A percentile compares a stretch with the other conserved stretches of the same genome.
Evolutionary conservation across 1,139 yeast species (phyloP).

Genomic region (Geotrichum restrictum): DNA sequence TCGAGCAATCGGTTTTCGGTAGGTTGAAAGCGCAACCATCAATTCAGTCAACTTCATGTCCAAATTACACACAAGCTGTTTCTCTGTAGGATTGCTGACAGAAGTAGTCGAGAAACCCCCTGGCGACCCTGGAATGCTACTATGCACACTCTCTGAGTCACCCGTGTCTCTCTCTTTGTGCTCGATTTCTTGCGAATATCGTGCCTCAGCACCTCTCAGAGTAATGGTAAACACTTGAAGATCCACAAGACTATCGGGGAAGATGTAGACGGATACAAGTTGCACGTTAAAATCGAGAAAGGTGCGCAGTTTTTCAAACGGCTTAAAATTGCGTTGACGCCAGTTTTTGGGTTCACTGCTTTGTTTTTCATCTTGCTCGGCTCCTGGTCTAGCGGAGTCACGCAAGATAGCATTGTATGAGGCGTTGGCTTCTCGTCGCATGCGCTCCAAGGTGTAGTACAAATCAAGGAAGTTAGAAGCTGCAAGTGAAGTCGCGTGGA

Average conservation of each 20-base stretch:
- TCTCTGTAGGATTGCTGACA: constrained; percentile 21
- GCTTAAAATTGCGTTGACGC: constrained; percentile 1
- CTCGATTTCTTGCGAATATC: constrained; percentile 56
- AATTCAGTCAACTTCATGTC: constrained; percentile 53
- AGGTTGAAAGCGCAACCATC: constrained; percentile 59
- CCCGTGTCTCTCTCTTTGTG: constrained; percentile 46
- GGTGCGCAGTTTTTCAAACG: constrained; percentile 43
- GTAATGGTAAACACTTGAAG: constrained; percentile 64
- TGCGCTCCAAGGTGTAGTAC: constrained; percentile 62
- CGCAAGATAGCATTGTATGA: constrained; percentile 71
- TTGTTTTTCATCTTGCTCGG: constrained; percentile 15
- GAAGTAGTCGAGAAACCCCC: constrained; percentile 11
- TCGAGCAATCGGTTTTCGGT: constrained; percentile 40
- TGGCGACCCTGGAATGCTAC: constrained; percentile 24
- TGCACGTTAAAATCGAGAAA: constrained; percentile 60
- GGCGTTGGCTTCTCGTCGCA: constrained; percentile 65
- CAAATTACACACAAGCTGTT: constrained; percentile 29
- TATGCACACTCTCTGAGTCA: constrained; percentile 45
- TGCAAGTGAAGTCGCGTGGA: constrained; percentile 75
- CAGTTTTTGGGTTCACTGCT: constrained; percentile 2
- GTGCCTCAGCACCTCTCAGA: constrained; percentile 57
- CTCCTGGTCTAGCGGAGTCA: constrained; percentile 43
- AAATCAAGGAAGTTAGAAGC: constrained; percentile 81
- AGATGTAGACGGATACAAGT: constrained; percentile 56
- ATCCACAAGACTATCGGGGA: constrained; percentile 74